Base-by-base conservation (phyloP, 139 green algal genomes). In the Chlorella sorokiniana region DNA sequence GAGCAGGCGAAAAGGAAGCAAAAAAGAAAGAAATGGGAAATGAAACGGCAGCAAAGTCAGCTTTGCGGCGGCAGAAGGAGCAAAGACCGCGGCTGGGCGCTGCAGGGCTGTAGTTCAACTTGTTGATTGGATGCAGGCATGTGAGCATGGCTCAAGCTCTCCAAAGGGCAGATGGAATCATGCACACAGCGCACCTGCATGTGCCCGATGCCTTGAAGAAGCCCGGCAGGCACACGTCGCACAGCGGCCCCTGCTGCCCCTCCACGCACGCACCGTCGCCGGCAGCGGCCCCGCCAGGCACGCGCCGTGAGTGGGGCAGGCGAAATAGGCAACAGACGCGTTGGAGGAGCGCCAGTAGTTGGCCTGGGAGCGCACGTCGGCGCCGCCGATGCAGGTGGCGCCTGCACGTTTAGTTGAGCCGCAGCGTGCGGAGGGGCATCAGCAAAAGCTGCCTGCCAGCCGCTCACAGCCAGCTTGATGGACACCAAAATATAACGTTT, bases 191-290 rank as follows among this genome's bases (percentile, higher is more conserved):
- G 31, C 65, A 86, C 83, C 56, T 69, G 83, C 86, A 89, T 9
- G 33, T 48, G 9, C 79, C 78, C 3, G 51, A 35, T 71, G 86
- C 86, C 62, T 72, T 61, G 59, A 84, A 89, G 59, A 51, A 79
- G 11, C 35, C 78, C 8, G 42, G 27, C 27, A 35, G 10, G 56
- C 86, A 89, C 22, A 89, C 62, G 37, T 76, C 62, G 78, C 86
- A 89, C 56, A 89, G 83, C 35, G 86, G 86, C 5, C 86, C 86
- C 20, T 70, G 4, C 51, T 86, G 67, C 9, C 83, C 83, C 33
- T 37, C 27, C n/a, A 4, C 22, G 52, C 86, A 89, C 6, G 86
- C 41, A 1, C 37, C 72, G 37, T 89, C 65, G 1, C 71, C 86
- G 2, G 69, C 31, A 4, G 73, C 76, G 6, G 41, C 35, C 81